These are phyloP conservation scores for Pouteria glomerata DNA, from an alignment of 148 eudicot species.

Conservation along the genomic window DNA sequence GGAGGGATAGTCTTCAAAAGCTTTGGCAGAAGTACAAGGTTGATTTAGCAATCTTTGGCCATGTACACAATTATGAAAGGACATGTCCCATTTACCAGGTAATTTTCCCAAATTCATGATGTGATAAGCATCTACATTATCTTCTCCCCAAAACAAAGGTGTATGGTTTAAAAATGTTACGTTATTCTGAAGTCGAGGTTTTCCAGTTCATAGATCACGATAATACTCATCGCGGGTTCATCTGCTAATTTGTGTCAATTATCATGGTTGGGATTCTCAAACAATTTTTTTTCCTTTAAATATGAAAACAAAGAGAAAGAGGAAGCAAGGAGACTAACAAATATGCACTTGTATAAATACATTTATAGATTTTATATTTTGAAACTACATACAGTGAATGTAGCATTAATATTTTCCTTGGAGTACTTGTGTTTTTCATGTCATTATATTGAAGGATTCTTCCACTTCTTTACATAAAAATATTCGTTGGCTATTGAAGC, in stretches of 20 bases:
- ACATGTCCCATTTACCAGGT: conserved; percentile 86
- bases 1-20: conserved; percentile 71
- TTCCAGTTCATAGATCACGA: not conserved
- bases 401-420: not conserved
- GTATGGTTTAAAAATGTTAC: no score
- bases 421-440: not conserved
- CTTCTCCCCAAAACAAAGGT: no score
- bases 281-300: not conserved
- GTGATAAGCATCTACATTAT: not conserved
- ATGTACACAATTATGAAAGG: conserved; percentile 87
- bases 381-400: no score
- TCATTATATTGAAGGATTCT: not conserved
- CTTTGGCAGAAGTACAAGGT: conserved; percentile 91
- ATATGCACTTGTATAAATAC: no score
- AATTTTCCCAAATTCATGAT: not conserved
- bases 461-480: not conserved
- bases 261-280: not conserved
- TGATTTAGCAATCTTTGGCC: conserved; percentile 77
- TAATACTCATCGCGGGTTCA: not conserved
- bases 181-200: no score
- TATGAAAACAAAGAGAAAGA: not conserved
- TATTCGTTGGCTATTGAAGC: not conserved
- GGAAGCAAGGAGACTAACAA: not conserved
- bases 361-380: no score
- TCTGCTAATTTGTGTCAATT: not conserved